Evolutionary conservation across 306 rosid genomes (phyloP).

Genomic region (Dalbergia cultrata): DNA sequence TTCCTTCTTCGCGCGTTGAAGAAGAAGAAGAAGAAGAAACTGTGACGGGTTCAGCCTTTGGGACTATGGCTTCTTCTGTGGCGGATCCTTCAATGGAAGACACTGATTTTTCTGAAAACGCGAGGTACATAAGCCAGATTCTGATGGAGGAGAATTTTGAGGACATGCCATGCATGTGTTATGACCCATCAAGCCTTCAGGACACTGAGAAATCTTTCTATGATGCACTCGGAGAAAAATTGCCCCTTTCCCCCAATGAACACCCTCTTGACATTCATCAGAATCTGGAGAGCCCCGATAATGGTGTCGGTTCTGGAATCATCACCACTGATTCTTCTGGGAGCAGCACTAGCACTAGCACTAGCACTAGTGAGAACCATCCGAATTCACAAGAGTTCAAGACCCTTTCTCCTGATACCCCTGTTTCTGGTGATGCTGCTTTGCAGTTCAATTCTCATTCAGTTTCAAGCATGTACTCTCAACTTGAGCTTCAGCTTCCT

Average conservation of each 20-base stretch:
- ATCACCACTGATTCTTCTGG: slow-evolving; percentile 35
- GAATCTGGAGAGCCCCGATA: slow-evolving; percentile 41
- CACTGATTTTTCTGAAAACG: slow-evolving; percentile 52
- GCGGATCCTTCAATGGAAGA: slow-evolving; percentile 48
- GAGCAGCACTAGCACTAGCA: background rate
- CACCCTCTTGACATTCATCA: slow-evolving; percentile 50
- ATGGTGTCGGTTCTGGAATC: background rate
- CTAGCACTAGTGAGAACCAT: background rate
- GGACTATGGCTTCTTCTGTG: background rate
- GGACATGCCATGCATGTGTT: slow-evolving; percentile 68
- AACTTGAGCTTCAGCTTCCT: slow-evolving; percentile 4
- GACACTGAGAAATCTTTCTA: slow-evolving; percentile 73
- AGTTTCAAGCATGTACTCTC: slow-evolving; percentile 41
- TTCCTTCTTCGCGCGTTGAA: slow-evolving; percentile 7
- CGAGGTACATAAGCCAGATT: slow-evolving; percentile 59
- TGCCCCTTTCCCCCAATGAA: slow-evolving; percentile 55
- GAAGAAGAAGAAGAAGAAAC: background rate
- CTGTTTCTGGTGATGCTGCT: slow-evolving; percentile 45
- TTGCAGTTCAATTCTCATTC: slow-evolving; percentile 41
- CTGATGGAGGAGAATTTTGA: slow-evolving; percentile 82
- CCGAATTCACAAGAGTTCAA: slow-evolving; percentile 53
- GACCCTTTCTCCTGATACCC: slow-evolving; percentile 46
- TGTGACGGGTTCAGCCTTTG: background rate
- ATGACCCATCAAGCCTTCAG: slow-evolving; percentile 66
- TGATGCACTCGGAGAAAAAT: slow-evolving; percentile 58